Evolutionary conservation across 2,329 filamentous ascomycete genomes (phyloP).

Genomic region (Verticillium klebahnii): DNA sequence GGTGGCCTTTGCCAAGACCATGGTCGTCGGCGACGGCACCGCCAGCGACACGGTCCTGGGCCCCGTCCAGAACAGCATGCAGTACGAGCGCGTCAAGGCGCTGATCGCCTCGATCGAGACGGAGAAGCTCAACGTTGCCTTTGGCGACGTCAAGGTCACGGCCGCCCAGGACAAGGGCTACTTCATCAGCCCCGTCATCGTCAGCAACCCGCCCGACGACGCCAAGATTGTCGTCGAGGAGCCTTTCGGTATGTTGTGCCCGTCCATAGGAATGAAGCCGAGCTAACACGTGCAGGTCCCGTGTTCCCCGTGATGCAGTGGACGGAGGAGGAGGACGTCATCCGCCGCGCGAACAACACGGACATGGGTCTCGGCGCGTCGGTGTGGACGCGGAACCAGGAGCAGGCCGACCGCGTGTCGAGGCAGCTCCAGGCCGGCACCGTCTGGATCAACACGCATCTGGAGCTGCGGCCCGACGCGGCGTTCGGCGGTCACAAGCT

Average conservation of each 20-base stretch:
- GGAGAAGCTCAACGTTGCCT: slow-evolving; percentile 11
- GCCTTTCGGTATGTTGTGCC: neutral
- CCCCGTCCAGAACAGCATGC: slow-evolving; percentile 61
- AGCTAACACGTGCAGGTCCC: slow-evolving; percentile 34
- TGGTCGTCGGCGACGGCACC: slow-evolving; percentile 10
- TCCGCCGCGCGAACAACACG: slow-evolving; percentile 41
- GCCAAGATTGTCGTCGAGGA: slow-evolving; percentile 48
- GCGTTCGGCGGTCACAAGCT: slow-evolving; percentile 2
- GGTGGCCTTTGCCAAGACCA: slow-evolving; percentile 8
- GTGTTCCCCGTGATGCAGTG: slow-evolving; percentile 60
- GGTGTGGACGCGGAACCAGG: slow-evolving; percentile 45
- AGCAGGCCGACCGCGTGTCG: slow-evolving; percentile 39
- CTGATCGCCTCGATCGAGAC: slow-evolving; percentile 10
- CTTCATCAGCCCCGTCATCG: slow-evolving; percentile 13
- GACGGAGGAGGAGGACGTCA: slow-evolving; percentile 43
- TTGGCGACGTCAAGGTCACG: slow-evolving; percentile 1
- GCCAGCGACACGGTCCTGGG: slow-evolving; percentile 30
- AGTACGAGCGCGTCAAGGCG: slow-evolving; percentile 42
- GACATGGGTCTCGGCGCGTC: slow-evolving; percentile 47
- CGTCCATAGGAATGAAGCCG: neutral
- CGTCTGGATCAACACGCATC: slow-evolving; percentile 42
- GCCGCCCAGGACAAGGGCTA: slow-evolving; percentile 12
- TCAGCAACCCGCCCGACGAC: slow-evolving; percentile 17
- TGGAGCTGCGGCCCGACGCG: slow-evolving; percentile 1
- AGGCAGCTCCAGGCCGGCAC: slow-evolving; percentile 44